These are phyloP conservation scores for Neurospora sp. DNA, from an alignment of 495 filamentous ascomycete genomes.

Conservation along the genomic window DNA sequence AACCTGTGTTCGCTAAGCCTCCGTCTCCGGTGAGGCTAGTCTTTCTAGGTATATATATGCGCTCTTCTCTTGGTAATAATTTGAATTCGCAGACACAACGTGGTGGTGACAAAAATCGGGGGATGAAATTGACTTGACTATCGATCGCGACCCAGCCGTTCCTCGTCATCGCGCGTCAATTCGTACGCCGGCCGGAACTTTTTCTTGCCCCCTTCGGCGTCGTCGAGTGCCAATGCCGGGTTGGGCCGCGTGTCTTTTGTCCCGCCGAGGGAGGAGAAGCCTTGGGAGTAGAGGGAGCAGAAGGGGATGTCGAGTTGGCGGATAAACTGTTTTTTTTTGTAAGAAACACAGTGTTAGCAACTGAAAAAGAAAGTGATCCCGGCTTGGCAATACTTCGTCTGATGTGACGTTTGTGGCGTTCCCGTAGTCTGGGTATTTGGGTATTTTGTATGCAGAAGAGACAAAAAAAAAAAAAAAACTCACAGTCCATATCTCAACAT, in stretches of 20 bases:
- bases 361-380: no score
- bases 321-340: constrained; percentile 53
- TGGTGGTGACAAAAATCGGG: no score
- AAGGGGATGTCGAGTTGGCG: constrained; percentile 67
- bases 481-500: constrained; percentile 85
- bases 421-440: neutral
- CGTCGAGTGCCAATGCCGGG: constrained; percentile 51
- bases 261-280: constrained; percentile 63
- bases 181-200: constrained; percentile 77
- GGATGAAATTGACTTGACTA: neutral
- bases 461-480: constrained; percentile 35
- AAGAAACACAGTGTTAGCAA: neutral
- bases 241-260: constrained; percentile 87
- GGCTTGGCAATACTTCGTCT: neutral
- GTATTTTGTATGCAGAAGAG: no score
- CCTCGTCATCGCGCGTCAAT: constrained; percentile 70
- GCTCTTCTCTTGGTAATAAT: no score
- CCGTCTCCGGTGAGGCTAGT: neutral
- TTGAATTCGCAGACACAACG: no score
- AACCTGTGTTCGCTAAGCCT: neutral
- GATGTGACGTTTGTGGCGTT: neutral
- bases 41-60: neutral
- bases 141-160: constrained; percentile 68
- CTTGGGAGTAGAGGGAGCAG: constrained; percentile 72
- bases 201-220: constrained; percentile 15